Base-by-base conservation (phyloP, 192 early-diverging fungal genomes). In the Chytriomyces confervae region DNA sequence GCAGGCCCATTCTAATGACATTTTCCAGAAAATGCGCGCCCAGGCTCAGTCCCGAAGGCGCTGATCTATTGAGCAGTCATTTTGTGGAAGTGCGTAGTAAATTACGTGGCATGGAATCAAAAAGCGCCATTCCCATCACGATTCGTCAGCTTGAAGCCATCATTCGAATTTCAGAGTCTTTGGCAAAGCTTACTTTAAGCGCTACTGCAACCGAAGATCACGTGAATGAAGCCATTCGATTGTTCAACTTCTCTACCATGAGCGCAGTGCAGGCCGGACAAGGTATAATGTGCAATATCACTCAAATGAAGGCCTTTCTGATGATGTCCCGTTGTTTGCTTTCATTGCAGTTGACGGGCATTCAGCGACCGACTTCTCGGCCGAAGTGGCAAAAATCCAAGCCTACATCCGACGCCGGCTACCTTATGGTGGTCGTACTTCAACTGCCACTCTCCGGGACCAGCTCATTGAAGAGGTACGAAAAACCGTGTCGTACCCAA, bases 201-300 rank as follows among this genome's bases (percentile, higher is more conserved):
- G 91, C 95, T 7, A 86, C 91, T 1, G 97, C 95, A 18, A 91
- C 87, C n/a, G 91, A 92, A 66, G 86, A 90, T 62, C 95, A 99
- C 78, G 96, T 99, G 18, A 95, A 96, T 76, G 97, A 99, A 82
- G 98, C 98, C 10, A 95, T 99, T 53, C 93, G 96, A 27, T 83
- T 99, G 69, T 99, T 99, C 91, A 95, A 97, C 84, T 91, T 90
- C 75, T 97, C 97, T 7, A 99, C 98, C 29, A 96, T 99, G 92
- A 94, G 95, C 69, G 98, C 98, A 24, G 94, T 98, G 53, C 92
- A 97, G 77, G 90, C 92, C 47, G 95, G 95, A 46, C 90, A 92
- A 73, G 90, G 92, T 94, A 83, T 74, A 75, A 44, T 2, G 2
- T 36, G 36, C 36, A 36, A 1, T 36, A 36, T 36, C 36, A 1